Conservation (phyloP, 768 basidiomycete genomes). For the Filobasidium wieringae region DNA sequence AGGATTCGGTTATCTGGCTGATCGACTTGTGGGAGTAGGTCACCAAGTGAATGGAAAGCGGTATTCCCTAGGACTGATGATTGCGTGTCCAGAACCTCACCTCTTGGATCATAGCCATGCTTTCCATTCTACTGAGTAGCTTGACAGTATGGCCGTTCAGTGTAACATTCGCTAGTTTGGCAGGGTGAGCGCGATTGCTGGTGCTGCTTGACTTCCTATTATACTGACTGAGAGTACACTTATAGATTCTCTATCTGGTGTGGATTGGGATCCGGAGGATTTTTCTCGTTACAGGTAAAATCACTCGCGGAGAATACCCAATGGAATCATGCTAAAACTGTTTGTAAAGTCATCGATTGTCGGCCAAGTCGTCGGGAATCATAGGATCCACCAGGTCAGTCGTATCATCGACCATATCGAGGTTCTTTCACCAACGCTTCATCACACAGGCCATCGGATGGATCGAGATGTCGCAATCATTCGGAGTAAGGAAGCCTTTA, state of each 20-base stretch:
- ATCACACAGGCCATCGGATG: neutral
- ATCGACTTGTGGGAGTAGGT: constrained; percentile 14
- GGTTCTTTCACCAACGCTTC: neutral
- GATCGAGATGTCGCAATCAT: constrained; percentile 8
- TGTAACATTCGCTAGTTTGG: neutral
- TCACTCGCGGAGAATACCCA: neutral
- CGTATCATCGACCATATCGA: constrained; percentile 1
- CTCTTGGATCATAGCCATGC: constrained; percentile 13
- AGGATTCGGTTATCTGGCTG: constrained; percentile 15
- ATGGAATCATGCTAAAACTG: too few species aligned
- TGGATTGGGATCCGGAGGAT: constrained; percentile 17
- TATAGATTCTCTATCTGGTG: constrained; percentile 15
- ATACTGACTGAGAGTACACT: neutral
- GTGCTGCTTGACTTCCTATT: neutral
- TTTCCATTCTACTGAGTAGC: constrained; percentile 11
- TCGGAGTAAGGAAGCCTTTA: constrained; percentile 9
- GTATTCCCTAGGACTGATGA: neutral
- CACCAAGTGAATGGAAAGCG: neutral
- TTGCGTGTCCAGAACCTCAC: constrained; percentile 7
- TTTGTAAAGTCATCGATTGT: constrained; percentile 13
- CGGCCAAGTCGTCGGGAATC: constrained; percentile 15
- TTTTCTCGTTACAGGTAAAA: constrained; percentile 12
- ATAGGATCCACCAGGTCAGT: constrained; percentile 11
- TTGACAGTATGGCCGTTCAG: constrained; percentile 17
- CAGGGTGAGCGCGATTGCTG: neutral